Evolutionary conservation across 2,329 filamentous ascomycete genomes (phyloP), one percentile per base, ranked within the genome.

Genomic region (Colletotrichum lindemuthianum): DNA sequence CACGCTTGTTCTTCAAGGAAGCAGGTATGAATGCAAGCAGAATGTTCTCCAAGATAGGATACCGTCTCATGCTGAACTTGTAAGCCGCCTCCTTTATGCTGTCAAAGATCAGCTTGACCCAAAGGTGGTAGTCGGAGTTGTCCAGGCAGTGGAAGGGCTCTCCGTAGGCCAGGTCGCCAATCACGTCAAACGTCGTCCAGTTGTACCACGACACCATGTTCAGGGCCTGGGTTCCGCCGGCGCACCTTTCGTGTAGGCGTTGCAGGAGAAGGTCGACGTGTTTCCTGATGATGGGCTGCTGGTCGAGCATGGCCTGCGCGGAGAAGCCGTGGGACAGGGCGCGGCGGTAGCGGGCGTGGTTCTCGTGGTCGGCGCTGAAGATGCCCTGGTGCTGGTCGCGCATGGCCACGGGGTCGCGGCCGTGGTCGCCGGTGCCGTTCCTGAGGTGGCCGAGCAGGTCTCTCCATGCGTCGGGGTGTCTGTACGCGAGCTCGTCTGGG

Each of bases 401-500:
- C 8, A 45, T 4, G 15, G 48, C 32, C 4, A 45, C 11, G 1
- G 7, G 33, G 15, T 65, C 61, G n/a, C 66, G 66, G 4, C 48
- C 44, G 13, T 68, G 49, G 50, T 69, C 63, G 8, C 66, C 55
- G 4, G 16, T 34, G 11, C 9, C 16, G 2, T 49, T 59, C 4
- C 43, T 59, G 44, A 32, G 37, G 43, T 72, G 70, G 13, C 74
- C 71, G 58, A 78, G 79, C 43, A 82, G 78, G 40, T 82, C 76
- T 67, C 77, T 74, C 75, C 77, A 78, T 6, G 69, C 69, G 2
- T 73, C 55, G 4, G 72, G 70, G 15, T 73, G 69, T 44, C 72
- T 76, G 67, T 81, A 83, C 2, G 80, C 78, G 1, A 85, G 74
- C 66, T 84, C 79, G 58, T 81, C 74, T 1, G 82, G 81, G 8